phyloP scores from a whole-genome alignment of 75 land plant species.

The Pinus albicaulis region DNA sequence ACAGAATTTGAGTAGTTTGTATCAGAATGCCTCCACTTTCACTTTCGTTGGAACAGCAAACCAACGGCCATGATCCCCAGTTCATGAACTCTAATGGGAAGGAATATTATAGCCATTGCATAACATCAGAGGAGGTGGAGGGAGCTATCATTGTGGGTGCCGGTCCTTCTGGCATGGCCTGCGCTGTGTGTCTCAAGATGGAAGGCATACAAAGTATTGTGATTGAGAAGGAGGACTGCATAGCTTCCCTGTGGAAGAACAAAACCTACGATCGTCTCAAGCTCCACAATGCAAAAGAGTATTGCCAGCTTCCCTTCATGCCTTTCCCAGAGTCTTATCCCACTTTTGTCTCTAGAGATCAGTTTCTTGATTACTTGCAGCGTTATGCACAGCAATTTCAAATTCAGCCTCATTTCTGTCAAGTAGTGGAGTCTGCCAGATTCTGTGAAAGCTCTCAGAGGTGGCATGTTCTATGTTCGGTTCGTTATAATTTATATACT shows the following conservation, averaged over 20 bases:
- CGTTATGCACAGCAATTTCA: slow-evolving; percentile 32
- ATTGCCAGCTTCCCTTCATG: slow-evolving; percentile 48
- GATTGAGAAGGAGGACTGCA: slow-evolving; percentile 59
- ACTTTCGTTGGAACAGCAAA: background rate
- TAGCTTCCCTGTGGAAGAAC: slow-evolving; percentile 58
- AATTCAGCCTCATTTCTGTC: slow-evolving; percentile 34
- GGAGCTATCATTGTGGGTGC: slow-evolving; percentile 74
- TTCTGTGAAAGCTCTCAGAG: background rate
- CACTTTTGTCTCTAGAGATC: slow-evolving; percentile 36
- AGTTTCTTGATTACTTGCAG: slow-evolving; percentile 58
- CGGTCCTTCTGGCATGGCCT: slow-evolving; percentile 67
- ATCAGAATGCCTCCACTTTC: too few species aligned
- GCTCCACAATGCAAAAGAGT: slow-evolving; percentile 56
- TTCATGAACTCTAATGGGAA: background rate
- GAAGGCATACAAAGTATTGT: slow-evolving; percentile 42
- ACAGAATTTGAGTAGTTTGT: background rate
- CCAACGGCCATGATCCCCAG: background rate
- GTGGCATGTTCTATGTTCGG: slow-evolving; percentile 14
- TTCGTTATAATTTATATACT: background rate
- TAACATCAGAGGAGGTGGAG: background rate
- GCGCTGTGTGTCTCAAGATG: slow-evolving; percentile 42
- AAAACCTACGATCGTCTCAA: slow-evolving; percentile 53
- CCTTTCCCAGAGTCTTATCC: slow-evolving; percentile 42
- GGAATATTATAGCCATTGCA: background rate
- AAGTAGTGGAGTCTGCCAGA: slow-evolving; percentile 26